Percentiles rank a stretch among this genome's conserved stretches.
phyloP scores from a whole-genome alignment of 129 eudicot species.

The Erigeron canadensis region DNA sequence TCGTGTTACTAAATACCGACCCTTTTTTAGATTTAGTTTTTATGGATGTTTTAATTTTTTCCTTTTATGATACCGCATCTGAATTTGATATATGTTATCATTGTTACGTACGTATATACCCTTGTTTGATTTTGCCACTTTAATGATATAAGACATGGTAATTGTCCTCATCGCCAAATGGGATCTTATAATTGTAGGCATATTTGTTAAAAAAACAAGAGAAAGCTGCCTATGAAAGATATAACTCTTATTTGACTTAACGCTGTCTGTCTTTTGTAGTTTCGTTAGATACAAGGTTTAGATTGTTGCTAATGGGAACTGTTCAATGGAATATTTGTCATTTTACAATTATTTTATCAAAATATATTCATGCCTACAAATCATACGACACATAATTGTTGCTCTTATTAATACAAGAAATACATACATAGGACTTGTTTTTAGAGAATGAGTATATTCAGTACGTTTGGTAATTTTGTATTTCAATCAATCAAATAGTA shows the following conservation, averaged over 20 bases:
- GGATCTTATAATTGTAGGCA: constrained; percentile 12
- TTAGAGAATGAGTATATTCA: too few relatives aligned
- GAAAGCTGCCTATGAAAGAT: background rate
- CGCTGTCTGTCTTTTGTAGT: constrained; percentile 13
- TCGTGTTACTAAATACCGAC: background rate
- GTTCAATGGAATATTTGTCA: background rate
- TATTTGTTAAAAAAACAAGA: constrained; percentile 29
- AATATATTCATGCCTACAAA: too few relatives aligned
- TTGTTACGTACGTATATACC: background rate
- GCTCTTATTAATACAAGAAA: too few relatives aligned
- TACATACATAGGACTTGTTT: too few relatives aligned
- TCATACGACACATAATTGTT: too few relatives aligned
- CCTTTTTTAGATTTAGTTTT: too few relatives aligned
- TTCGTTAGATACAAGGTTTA: constrained; percentile 25
- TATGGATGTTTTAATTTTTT: too few relatives aligned
- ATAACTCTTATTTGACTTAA: background rate
- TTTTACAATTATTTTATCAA: background rate
- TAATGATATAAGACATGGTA: background rate
- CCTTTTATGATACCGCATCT: too few relatives aligned
- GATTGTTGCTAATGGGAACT: constrained; percentile 9
- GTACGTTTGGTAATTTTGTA: too few relatives aligned
- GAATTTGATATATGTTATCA: background rate
- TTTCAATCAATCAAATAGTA: too few relatives aligned
- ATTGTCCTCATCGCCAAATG: constrained; percentile 24
- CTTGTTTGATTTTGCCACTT: constrained; percentile 24